phyloP scores from a whole-genome alignment of 2,329 filamentous ascomycete species.

The Chrysoporthe deuterocubensis region DNA sequence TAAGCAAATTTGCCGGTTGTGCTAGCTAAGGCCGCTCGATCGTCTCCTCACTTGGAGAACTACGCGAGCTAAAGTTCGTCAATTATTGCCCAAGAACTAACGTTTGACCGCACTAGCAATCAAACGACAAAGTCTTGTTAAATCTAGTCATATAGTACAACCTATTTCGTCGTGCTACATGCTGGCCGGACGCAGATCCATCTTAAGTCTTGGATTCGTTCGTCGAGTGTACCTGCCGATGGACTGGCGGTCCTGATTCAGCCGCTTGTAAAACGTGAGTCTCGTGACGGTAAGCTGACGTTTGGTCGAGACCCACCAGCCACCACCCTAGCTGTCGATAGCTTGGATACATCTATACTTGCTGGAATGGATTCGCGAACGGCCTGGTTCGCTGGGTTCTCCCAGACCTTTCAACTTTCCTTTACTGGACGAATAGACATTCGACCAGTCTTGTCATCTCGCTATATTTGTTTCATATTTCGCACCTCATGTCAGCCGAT shows the following conservation, averaged over 20 bases:
- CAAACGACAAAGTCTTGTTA: background rate
- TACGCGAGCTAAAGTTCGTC: background rate
- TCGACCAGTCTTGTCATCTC: background rate
- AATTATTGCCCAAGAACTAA: background rate
- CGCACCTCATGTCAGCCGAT: slow-evolving; percentile 19
- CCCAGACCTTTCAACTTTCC: background rate
- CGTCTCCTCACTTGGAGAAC: background rate
- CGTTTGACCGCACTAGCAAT: background rate
- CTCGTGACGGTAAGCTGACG: background rate
- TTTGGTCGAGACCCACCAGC: background rate
- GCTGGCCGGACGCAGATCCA: background rate
- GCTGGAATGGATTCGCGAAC: background rate
- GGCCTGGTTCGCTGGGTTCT: background rate
- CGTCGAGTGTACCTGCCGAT: background rate
- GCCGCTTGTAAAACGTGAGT: slow-evolving; percentile 13
- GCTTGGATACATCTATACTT: background rate
- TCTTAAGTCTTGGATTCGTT: background rate
- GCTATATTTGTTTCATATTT: background rate
- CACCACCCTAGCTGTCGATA: background rate
- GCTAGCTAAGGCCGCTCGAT: background rate
- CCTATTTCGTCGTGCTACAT: background rate
- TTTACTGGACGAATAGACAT: background rate
- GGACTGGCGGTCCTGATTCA: background rate
- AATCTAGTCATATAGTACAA: background rate
- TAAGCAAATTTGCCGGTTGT: background rate